Base-by-base conservation (phyloP, 768 basidiomycete species). In the Amanita exitialis region DNA sequence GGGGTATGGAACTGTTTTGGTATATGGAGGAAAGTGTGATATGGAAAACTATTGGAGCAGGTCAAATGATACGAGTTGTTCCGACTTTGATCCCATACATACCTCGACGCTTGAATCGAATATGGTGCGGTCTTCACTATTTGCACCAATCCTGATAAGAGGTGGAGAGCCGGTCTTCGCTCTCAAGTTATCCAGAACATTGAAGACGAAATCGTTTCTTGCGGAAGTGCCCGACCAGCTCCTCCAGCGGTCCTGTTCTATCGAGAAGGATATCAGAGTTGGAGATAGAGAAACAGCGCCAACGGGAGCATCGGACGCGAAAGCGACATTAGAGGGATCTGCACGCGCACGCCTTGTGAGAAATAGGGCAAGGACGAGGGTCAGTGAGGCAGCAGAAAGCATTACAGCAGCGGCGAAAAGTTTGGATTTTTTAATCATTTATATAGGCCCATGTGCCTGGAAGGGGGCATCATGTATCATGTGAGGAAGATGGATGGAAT, bases 161-260 rank as follows among this genome's bases (percentile, higher is more conserved):
- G 83, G 77, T 1, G 77, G 70, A 15, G 62, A 58, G 1, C 80
- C 77, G 4, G 79, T 75, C 25, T 82, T 66, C 32, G 62, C 56
- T 21, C 68, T 75, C 51, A 83, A 60, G 61, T 83, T 83, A 47
- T 76, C 66, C 45, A 86, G 68, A 3, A 75, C 72, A 52, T 79
- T 83, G 66, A 70, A 72, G 54, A 81, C 76, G 63, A 84, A 86
- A 15, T 72, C 52, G 57, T 86, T 85, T 30, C 66, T 68, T 2
- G 70, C 63, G 5, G 69, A 70, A 12, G 64, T 65, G 1, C 85
- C 83, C 9, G 66, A 65, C 83, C 84, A 87, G 54, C 84, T 83
- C 8, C 70, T 67, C 82, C 82, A 86, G 28, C 79, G 69, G 56
- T 86, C 83, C 62, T 82, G 77, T 57, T 85, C 85, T 48, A 86